A percentile compares a stretch with the other conserved stretches of the same genome.
Evolutionary conservation across 2,329 filamentous ascomycete genomes (phyloP).

Genomic region (Fusarium paranaense): DNA sequence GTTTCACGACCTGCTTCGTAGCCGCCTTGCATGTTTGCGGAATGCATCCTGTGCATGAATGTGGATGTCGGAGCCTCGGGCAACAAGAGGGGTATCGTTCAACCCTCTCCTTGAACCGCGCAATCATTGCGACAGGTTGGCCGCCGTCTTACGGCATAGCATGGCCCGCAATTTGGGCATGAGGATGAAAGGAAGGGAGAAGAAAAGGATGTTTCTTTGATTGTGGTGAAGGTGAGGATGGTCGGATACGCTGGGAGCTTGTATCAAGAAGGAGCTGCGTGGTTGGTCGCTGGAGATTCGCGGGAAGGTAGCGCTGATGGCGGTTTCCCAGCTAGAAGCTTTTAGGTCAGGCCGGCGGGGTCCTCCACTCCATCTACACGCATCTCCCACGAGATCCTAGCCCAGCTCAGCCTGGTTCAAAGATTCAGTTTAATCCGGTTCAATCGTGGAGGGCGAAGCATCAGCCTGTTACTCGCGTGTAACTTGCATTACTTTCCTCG

Average conservation of each 20-base stretch:
- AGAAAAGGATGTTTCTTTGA: neutral
- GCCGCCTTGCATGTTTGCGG: neutral
- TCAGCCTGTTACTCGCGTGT: slow-evolving; percentile 17
- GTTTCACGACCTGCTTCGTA: slow-evolving; percentile 10
- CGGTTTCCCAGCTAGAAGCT: slow-evolving; percentile 1
- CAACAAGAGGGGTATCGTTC: neutral
- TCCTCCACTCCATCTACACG: neutral
- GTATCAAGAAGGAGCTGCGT: neutral
- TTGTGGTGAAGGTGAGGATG: slow-evolving; percentile 4
- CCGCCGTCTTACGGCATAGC: neutral
- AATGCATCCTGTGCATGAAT: neutral
- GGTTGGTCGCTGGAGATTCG: slow-evolving; percentile 1
- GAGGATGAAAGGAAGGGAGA: neutral
- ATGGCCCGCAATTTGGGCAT: neutral
- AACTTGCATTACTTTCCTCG: neutral
- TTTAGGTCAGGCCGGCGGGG: slow-evolving; percentile 1
- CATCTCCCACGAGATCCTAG: slow-evolving; percentile 26
- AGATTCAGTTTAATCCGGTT: slow-evolving; percentile 13
- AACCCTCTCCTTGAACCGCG: neutral
- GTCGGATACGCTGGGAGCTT: slow-evolving; percentile 12
- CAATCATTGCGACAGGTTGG: neutral
- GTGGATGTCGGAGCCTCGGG: neutral
- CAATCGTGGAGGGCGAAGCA: slow-evolving; percentile 11
- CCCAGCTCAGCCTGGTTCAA: slow-evolving; percentile 25
- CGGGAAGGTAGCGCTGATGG: neutral